phyloP scores from a whole-genome alignment of 306 rosid species.

The Mimosa pudica region DNA sequence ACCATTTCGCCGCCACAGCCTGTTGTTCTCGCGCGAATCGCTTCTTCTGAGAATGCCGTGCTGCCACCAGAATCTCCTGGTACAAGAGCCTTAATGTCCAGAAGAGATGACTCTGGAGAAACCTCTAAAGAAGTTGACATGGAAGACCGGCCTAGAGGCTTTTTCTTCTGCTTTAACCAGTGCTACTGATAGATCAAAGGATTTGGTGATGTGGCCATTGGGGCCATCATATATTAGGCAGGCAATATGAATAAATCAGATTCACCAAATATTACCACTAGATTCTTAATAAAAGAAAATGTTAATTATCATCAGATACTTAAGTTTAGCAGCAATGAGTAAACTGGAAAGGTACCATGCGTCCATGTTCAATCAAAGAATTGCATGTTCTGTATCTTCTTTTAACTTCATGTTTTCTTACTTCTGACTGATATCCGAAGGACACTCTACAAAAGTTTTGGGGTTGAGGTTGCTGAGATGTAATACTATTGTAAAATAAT shows the following conservation, averaged over 20 bases:
- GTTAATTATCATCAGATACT: slow-evolving; percentile 32
- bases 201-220: slow-evolving; percentile 9
- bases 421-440: slow-evolving; percentile 34
- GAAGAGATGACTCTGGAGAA: slow-evolving; percentile 55
- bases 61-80: slow-evolving; percentile 95
- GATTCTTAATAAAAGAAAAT: slow-evolving; percentile 39
- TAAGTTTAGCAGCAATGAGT: slow-evolving; percentile 30
- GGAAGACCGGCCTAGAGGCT: slow-evolving; percentile 64
- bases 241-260: slow-evolving; percentile 45
- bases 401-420: slow-evolving; percentile 31
- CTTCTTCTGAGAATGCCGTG: slow-evolving; percentile 65
- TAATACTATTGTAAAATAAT: slow-evolving; percentile 58
- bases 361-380: slow-evolving; percentile 27
- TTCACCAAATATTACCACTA: slow-evolving; percentile 41
- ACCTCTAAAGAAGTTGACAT: slow-evolving; percentile 34
- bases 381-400: slow-evolving; percentile 12
- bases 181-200: slow-evolving; percentile 56
- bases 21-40: slow-evolving; percentile 48
- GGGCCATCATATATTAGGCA: slow-evolving; percentile 18
- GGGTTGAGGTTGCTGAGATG: slow-evolving; percentile 89
- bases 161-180: slow-evolving; percentile 73
- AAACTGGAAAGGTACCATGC: slow-evolving; percentile 36
- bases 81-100: slow-evolving; percentile 78
- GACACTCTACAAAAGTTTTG: slow-evolving; percentile 36
- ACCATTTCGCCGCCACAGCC: slow-evolving; percentile 57